Base-by-base conservation (phyloP, 2,329 filamentous ascomycete species). In the Coleophoma cylindrospora region DNA sequence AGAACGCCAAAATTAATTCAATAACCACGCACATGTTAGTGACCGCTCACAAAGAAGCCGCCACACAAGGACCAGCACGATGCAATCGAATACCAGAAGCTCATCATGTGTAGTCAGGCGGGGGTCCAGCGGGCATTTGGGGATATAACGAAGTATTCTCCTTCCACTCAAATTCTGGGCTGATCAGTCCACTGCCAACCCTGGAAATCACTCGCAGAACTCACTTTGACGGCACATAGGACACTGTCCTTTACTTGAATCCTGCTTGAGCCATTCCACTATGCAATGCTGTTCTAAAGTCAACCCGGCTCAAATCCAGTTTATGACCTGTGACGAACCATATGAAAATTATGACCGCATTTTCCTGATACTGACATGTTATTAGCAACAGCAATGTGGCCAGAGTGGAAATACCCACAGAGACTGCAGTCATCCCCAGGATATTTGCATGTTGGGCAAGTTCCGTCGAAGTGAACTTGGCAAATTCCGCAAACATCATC, bases 401-500 rank as follows among this genome's bases (percentile, higher is more conserved):
- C 12, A n/a, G 43, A 17, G 34, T 17, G 1, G 13, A 3, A 48
- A 38, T 44, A 43, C 86, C 68, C 73, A 96, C 92, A 77, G 52
- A 99, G 77, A 52, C 88, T 88, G 71, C 94, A 99, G 66, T 96
- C 91, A 63, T 99, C 94, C 51, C 94, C 94, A 13, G 94, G 94
- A 66, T 91, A 97, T 77, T 95, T 96, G 83, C 94, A 99, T 49
- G 91, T 95, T 43, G 94, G 91, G 74, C 94, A 99, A 22, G 94
- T 97, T 52, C 91, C 92, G 68, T 99, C 94, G 66, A 97, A 99
- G 64, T 96, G 89, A 55, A 95, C 91, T 66, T 95, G 92, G 71
- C 94, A 99, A 72, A 99, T 99, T 62, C 94, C 94, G 63, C 94
- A 99, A 55, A 97, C 91, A 67, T 99, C 92, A 72, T 96, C 92